Evolutionary conservation across 73 alveolate genomes (phyloP), one percentile per base, ranked within the genome.

Genomic region (Tetrahymena borealis): DNA sequence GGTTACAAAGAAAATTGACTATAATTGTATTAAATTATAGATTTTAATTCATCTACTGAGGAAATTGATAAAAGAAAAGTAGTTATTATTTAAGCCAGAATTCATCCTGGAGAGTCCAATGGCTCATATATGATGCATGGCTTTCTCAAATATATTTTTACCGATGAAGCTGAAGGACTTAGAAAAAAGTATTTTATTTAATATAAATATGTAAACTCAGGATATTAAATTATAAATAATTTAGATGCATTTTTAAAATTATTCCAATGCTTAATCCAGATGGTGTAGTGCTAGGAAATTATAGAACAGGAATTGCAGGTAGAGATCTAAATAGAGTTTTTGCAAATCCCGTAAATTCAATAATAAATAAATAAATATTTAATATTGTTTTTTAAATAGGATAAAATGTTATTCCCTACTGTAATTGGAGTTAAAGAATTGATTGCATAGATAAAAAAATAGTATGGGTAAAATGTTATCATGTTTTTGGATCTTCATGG

Each of bases 191-290:
- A 16, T 94, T 90, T 90, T 91, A 91, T 78, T 91, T 97, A 78
- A 79, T 99, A 90, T 92, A 95, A 24, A 79, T 93, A 78, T 98
- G 90, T 85, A 91, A 96, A 12, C 93, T 20, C 9, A 60, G 15
- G 28, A 60, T 24, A 4, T 97, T 43, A 95, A 95, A 79, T 93
- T 97, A 41, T 94, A 36, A 85, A 93, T 79, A 85, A 79, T 90
- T 37, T 78, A 85, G 91, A 92, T 85, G 91, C 93, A 39, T 85
- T 12, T 39, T 60, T 96, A 90, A 94, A 91, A 92, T 96, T 38
- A 96, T 98, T 0, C 99, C 99, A 1, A 97, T 98, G 99, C 98
- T 98, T 91, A 98, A 98, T 94, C 99, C 99, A 1, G 99, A 98
- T 95, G 99, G 99, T 28, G 99, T 98, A 4, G 94, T 97, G 37